phyloP scores from a whole-genome alignment of 306 rosid species.

The Geum urbanum region DNA sequence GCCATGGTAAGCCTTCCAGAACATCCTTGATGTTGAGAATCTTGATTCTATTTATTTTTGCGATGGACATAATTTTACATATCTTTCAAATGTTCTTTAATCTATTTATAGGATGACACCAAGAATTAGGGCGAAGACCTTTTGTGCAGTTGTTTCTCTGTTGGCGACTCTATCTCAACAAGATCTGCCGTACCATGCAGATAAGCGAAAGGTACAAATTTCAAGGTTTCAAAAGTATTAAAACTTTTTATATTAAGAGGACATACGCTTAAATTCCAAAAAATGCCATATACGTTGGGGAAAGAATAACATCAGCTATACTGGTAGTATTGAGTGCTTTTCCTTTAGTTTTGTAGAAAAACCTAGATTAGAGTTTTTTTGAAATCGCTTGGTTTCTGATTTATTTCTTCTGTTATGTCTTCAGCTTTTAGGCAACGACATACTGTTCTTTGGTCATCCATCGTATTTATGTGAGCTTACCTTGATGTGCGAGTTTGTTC shows the following conservation, averaged over 20 bases:
- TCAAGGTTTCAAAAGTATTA: not conserved
- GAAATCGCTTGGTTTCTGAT: slow-evolving; percentile 15
- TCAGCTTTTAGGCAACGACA: slow-evolving; percentile 63
- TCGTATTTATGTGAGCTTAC: slow-evolving; percentile 59
- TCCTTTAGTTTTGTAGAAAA: slow-evolving; percentile 7
- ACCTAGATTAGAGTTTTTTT: not conserved
- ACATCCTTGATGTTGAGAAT: slow-evolving; percentile 25
- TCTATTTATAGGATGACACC: slow-evolving; percentile 60
- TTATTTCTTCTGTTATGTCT: slow-evolving; percentile 11
- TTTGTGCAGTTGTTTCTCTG: slow-evolving; percentile 56
- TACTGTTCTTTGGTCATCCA: slow-evolving; percentile 56
- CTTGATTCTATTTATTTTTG: not conserved
- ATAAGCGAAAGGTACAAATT: slow-evolving; percentile 45
- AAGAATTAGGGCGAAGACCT: slow-evolving; percentile 51
- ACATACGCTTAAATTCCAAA: not conserved
- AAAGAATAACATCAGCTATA: not conserved
- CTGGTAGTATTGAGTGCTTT: not conserved
- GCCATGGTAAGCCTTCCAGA: slow-evolving; percentile 55
- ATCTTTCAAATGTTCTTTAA: slow-evolving; percentile 22
- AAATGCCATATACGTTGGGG: not conserved
- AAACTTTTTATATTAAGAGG: not conserved
- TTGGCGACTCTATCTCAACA: slow-evolving; percentile 66
- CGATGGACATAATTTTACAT: not conserved
- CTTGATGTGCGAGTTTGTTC: slow-evolving; percentile 58
- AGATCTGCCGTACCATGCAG: slow-evolving; percentile 66